These are phyloP conservation scores for Chaetomium cochliodes DNA, from an alignment of 495 filamentous ascomycete species.

Conservation along the genomic window DNA sequence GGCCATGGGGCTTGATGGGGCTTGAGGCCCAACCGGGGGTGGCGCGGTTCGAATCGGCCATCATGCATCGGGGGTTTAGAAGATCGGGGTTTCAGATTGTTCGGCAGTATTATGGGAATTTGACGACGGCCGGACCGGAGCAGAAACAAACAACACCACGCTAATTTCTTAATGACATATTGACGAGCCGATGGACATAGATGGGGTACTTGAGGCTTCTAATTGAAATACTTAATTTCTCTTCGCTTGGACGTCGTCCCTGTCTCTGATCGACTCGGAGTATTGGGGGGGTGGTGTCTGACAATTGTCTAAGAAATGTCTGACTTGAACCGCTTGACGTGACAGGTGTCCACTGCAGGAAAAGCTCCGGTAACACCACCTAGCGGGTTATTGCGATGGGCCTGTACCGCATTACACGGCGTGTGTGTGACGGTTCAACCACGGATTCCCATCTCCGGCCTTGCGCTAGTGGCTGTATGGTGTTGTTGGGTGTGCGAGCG, in stretches of 20 bases:
- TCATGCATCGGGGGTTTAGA: not conserved
- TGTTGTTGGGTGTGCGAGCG: too few relatives aligned
- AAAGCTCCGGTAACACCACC: not conserved
- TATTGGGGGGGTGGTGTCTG: not conserved
- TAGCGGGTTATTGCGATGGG: not conserved
- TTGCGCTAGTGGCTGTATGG: not conserved
- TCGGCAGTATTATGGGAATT: too few relatives aligned
- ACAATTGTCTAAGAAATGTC: not conserved
- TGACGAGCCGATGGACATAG: not conserved
- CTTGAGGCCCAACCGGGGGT: not conserved
- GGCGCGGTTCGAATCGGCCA: too few relatives aligned
- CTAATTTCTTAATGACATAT: not conserved
- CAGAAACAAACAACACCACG: not conserved
- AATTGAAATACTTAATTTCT: not conserved
- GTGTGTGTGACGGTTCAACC: not conserved
- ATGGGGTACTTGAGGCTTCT: not conserved
- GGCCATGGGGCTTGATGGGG: not conserved
- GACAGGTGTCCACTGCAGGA: not conserved
- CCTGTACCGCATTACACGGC: not conserved
- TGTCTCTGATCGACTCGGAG: not conserved
- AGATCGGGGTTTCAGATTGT: not conserved
- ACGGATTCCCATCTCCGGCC: not conserved
- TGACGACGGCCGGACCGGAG: constrained; percentile 6
- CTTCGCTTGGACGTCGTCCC: not conserved
- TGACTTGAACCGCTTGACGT: not conserved